Conservation (phyloP, 1,284 basidiomycete species). For the Inonotus hispidus region DNA sequence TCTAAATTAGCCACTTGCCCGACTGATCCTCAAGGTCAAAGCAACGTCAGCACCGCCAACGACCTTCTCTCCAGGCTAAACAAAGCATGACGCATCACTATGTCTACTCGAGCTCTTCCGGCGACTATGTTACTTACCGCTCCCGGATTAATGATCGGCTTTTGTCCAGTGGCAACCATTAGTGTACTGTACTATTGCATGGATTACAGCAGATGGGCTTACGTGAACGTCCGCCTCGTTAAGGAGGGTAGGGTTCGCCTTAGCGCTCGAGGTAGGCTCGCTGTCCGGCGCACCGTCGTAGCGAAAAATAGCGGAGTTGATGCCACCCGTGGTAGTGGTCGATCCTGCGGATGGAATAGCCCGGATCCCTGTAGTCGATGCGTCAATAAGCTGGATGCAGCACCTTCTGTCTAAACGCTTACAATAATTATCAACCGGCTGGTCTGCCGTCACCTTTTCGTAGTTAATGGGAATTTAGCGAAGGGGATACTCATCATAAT, state of each 20-base stretch:
- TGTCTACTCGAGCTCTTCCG: background rate
- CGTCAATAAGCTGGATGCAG: background rate
- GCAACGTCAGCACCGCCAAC: slow-evolving; percentile 29
- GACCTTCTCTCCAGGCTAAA: slow-evolving; percentile 26
- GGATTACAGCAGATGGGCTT: background rate
- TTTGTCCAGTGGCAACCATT: background rate
- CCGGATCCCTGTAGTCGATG: slow-evolving; percentile 21
- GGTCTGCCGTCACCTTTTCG: slow-evolving; percentile 26
- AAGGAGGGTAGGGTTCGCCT: slow-evolving; percentile 26
- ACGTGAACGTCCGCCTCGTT: slow-evolving; percentile 31
- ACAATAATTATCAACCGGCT: slow-evolving; percentile 35
- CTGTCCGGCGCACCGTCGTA: slow-evolving; percentile 25
- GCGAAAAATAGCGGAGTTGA: slow-evolving; percentile 29
- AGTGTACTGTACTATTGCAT: background rate
- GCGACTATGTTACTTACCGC: slow-evolving; percentile 18
- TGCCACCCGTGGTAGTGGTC: slow-evolving; percentile 21
- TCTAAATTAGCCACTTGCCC: slow-evolving; percentile 25
- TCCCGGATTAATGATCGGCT: slow-evolving; percentile 28
- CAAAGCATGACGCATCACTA: background rate
- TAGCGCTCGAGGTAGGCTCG: slow-evolving; percentile 27
- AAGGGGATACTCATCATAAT: slow-evolving; percentile 21
- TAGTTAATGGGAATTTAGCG: background rate
- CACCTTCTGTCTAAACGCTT: background rate
- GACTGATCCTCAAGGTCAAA: slow-evolving; percentile 19
- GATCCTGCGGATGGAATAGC: slow-evolving; percentile 22